Conservation (phyloP, 441 rosid species). For the Erodium moschatum region DNA sequence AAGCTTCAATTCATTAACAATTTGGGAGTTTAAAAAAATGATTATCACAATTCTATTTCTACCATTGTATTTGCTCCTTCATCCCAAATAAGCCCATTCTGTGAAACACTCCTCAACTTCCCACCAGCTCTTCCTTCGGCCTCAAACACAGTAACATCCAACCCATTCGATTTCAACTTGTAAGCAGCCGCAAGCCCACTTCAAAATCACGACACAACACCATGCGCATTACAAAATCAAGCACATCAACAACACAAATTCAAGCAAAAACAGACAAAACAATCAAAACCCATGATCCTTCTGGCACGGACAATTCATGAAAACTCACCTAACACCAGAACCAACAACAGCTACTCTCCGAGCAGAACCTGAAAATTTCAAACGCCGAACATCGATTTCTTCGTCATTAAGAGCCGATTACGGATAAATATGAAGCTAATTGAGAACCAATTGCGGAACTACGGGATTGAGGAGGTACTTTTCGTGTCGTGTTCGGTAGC, state of each 20-base stretch:
- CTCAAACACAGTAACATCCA: slow-evolving; percentile 71
- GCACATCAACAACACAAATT: neutral
- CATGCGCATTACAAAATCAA: slow-evolving; percentile 10
- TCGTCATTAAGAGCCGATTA: neutral
- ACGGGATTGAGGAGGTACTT: neutral
- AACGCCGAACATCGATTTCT: slow-evolving; percentile 9
- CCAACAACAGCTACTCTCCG: slow-evolving; percentile 80
- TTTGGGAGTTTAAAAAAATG: too few species aligned
- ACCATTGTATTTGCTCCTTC: slow-evolving; percentile 97
- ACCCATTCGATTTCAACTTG: slow-evolving; percentile 70
- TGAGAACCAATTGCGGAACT: neutral
- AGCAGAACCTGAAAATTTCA: slow-evolving; percentile 33
- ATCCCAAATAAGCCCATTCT: slow-evolving; percentile 67
- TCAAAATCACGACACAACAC: slow-evolving; percentile 19
- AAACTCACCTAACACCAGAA: slow-evolving; percentile 68
- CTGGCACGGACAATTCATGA: too few species aligned
- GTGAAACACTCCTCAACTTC: slow-evolving; percentile 59
- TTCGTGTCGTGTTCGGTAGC: neutral
- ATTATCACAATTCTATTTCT: slow-evolving; percentile 21
- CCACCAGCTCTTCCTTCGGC: slow-evolving; percentile 82
- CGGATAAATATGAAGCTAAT: neutral
- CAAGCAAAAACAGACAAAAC: neutral
- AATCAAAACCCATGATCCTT: neutral
- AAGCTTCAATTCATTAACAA: neutral
- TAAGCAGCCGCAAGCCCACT: slow-evolving; percentile 91